A percentile compares a stretch with the other conserved stretches of the same genome.
Conservation (phyloP, 306 rosid genomes). For the Leucaena leucocephala region DNA sequence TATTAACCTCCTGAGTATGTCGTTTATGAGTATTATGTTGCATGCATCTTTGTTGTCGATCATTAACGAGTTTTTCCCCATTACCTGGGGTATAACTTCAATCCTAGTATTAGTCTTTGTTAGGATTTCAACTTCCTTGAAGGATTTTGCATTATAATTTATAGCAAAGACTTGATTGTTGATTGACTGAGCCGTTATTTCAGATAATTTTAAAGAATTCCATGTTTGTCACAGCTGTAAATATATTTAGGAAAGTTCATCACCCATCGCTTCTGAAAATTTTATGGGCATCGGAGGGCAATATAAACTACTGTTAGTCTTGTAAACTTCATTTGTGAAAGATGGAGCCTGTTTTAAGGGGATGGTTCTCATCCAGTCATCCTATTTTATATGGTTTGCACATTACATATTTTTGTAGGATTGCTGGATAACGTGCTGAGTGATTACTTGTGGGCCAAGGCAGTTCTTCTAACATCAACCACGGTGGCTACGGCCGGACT, state of each 20-base stretch:
- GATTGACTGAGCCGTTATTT: not conserved
- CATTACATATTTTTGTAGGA: conserved; percentile 50
- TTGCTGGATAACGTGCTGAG: conserved; percentile 93
- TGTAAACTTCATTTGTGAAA: not conserved
- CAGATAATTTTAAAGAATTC: not conserved
- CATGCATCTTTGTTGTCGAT: not conserved
- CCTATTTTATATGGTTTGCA: conserved; percentile 13
- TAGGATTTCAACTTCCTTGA: not conserved
- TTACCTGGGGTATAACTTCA: not conserved
- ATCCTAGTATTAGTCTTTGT: not conserved
- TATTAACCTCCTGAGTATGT: not conserved
- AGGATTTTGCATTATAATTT: not conserved
- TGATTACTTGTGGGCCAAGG: conserved; percentile 97
- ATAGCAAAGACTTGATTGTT: not conserved
- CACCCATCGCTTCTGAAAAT: conserved; percentile 17
- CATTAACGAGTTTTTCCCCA: not conserved
- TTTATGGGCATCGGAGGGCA: not conserved
- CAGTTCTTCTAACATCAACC: conserved; percentile 93
- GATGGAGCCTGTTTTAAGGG: not conserved
- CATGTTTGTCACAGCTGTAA: not conserved
- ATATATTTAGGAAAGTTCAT: not conserved
- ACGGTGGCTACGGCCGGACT: conserved; percentile 98
- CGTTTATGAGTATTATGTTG: not conserved
- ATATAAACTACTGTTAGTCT: not conserved
- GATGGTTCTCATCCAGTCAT: not conserved